Conservation (phyloP, 176 grass and related monocot species). For the Carex littledalei region DNA sequence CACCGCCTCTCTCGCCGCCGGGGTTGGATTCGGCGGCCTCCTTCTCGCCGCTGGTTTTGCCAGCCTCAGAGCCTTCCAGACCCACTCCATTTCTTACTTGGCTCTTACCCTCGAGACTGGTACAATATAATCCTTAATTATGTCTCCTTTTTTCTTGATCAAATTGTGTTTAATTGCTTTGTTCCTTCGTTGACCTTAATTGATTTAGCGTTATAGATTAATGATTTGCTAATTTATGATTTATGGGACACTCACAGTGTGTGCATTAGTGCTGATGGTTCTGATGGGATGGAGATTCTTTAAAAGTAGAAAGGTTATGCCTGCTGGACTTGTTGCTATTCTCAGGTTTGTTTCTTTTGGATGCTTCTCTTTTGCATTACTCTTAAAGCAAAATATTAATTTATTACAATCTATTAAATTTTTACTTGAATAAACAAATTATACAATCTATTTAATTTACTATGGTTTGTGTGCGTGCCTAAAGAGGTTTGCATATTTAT, state of each 20-base stretch:
- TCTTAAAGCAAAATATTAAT: neutral
- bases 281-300: constrained; percentile 68
- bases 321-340: constrained; percentile 65
- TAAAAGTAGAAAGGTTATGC: constrained; percentile 83
- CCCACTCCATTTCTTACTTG: constrained; percentile 37
- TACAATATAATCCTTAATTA: constrained; percentile 1
- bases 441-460: neutral
- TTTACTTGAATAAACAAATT: neutral
- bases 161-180: neutral
- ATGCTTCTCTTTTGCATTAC: neutral
- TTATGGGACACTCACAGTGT: constrained; percentile 37
- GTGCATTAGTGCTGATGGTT: constrained; percentile 45
- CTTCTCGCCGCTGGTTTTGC: constrained; percentile 67
- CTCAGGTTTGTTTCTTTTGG: constrained; percentile 46
- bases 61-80: constrained; percentile 53
- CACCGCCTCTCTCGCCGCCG: constrained; percentile 52
- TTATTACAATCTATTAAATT: neutral
- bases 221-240: neutral
- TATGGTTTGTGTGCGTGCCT: neutral
- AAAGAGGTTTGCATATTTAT: neutral
- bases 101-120: constrained; percentile 66
- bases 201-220: neutral
- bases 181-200: neutral
- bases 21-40: constrained; percentile 43
- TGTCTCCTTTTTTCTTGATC: neutral